phyloP scores from a whole-genome alignment of 192 early-diverging fungal species.

The Entrophospora sp. region DNA sequence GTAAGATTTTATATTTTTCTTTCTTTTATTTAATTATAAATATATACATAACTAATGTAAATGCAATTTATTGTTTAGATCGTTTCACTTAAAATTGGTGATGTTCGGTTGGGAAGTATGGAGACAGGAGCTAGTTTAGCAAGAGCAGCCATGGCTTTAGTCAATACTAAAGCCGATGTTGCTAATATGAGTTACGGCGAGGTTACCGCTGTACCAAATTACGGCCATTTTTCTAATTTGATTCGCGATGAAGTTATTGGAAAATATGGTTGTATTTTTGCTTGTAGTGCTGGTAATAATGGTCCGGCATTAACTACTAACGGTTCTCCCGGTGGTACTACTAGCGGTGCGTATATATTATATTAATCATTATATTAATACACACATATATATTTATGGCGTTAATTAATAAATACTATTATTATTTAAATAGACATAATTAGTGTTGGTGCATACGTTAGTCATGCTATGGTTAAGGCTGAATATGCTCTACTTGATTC shows the following conservation, averaged over 20 bases:
- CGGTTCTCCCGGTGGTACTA: constrained; percentile 75
- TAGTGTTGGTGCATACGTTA: constrained; percentile 87
- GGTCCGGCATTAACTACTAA: constrained; percentile 82
- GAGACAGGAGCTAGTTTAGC: constrained; percentile 80
- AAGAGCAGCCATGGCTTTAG: constrained; percentile 68
- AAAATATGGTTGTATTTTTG: constrained; percentile 74
- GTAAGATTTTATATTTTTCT: too few relatives aligned
- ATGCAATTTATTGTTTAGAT: constrained; percentile 41
- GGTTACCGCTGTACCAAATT: constrained; percentile 55
- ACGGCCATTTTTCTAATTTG: constrained; percentile 74
- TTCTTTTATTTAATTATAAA: too few relatives aligned
- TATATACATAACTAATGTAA: too few relatives aligned
- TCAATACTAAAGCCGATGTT: constrained; percentile 56
- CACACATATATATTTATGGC: too few relatives aligned
- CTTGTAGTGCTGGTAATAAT: constrained; percentile 84
- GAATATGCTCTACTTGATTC: constrained; percentile 77
- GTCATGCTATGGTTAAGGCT: constrained; percentile 73
- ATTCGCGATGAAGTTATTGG: constrained; percentile 78
- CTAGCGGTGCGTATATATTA: constrained; percentile 29
- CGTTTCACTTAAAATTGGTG: constrained; percentile 89
- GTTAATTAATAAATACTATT: too few relatives aligned
- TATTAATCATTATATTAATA: background rate
- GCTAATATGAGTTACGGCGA: constrained; percentile 91
- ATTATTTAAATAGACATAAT: too few relatives aligned
- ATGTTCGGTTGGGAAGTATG: constrained; percentile 61